Percentiles rank a stretch among this genome's conserved stretches.
Evolutionary conservation across 148 eudicot species (phyloP).

Genomic region (Heliosperma pusillum): DNA sequence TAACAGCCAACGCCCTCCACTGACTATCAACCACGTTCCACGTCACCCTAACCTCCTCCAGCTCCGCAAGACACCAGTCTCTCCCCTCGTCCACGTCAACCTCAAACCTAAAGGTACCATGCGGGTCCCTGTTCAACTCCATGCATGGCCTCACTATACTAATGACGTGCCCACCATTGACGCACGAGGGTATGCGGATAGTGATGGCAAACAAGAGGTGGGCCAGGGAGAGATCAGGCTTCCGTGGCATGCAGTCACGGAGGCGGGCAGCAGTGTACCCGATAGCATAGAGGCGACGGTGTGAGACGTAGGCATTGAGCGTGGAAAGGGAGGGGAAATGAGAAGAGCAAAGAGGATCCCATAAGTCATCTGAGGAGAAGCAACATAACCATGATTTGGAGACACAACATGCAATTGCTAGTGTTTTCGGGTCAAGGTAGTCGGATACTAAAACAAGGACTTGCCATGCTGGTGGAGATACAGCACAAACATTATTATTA

Average conservation of each 20-base stretch:
- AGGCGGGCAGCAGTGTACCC: conserved; percentile 38
- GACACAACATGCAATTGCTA: conserved; percentile 56
- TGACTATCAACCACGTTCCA: conserved; percentile 55
- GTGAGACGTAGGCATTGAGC: conserved; percentile 33
- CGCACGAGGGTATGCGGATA: conserved; percentile 2
- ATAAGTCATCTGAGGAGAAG: conserved; percentile 60
- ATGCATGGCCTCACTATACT: conserved; percentile 30
- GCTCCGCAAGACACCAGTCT: conserved; percentile 32
- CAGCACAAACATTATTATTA: not conserved
- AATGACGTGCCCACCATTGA: not conserved
- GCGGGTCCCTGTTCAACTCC: conserved; percentile 30
- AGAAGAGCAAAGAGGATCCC: conserved; percentile 51
- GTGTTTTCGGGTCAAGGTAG: conserved; percentile 54
- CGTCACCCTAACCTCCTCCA: conserved; percentile 39
- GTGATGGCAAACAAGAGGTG: conserved; percentile 41
- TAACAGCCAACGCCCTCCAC: conserved; percentile 47
- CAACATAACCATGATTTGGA: conserved; percentile 50
- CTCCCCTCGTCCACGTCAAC: conserved; percentile 30
- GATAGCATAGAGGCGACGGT: conserved; percentile 43
- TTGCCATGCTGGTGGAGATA: conserved; percentile 40
- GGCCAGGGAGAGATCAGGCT: conserved; percentile 39
- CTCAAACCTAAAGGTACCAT: conserved; percentile 58
- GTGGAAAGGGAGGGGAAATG: conserved; percentile 51
- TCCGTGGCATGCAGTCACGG: conserved; percentile 33
- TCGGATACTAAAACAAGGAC: conserved; percentile 46